These are phyloP conservation scores for Pulveroboletus sp. DNA, from an alignment of 768 basidiomycete genomes.

Conservation along the genomic window DNA sequence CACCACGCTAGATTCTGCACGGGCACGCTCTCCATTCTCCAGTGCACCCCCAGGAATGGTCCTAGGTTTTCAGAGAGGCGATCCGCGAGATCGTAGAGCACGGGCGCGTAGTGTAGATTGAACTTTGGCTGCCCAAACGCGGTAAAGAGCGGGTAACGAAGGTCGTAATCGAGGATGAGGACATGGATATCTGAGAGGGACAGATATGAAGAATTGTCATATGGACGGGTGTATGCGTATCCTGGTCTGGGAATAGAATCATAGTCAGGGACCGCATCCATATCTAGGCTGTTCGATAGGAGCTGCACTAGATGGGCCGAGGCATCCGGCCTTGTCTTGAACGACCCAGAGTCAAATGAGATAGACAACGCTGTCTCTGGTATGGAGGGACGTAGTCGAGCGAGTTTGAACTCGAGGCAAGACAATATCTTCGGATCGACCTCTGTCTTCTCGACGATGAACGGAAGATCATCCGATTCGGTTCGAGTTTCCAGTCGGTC, in stretches of 20 bases:
- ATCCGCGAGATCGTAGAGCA: conserved; percentile 39
- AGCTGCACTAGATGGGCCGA: conserved; percentile 12
- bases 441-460: background rate
- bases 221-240: conserved; percentile 10
- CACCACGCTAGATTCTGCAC: conserved; percentile 41
- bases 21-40: conserved; percentile 52
- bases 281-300: conserved; percentile 10
- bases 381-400: conserved; percentile 8
- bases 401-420: conserved; percentile 18
- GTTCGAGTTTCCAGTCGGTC: background rate
- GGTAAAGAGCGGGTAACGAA: conserved; percentile 43
- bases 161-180: conserved; percentile 50
- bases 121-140: background rate
- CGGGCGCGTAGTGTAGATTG: conserved; percentile 40
- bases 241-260: conserved; percentile 10
- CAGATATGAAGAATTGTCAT: conserved; percentile 15
- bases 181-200: conserved; percentile 34
- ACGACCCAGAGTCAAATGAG: conserved; percentile 2
- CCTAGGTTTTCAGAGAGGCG: conserved; percentile 31
- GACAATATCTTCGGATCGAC: conserved; percentile 16
- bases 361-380: conserved; percentile 6
- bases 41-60: conserved; percentile 50
- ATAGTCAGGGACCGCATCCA: background rate
- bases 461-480: background rate
- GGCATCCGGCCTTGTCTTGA: conserved; percentile 6